Percentiles rank a stretch among this genome's conserved stretches.
These are phyloP conservation scores for Jatropha curcas DNA, from an alignment of 345 rosid species.

Conservation along the genomic window DNA sequence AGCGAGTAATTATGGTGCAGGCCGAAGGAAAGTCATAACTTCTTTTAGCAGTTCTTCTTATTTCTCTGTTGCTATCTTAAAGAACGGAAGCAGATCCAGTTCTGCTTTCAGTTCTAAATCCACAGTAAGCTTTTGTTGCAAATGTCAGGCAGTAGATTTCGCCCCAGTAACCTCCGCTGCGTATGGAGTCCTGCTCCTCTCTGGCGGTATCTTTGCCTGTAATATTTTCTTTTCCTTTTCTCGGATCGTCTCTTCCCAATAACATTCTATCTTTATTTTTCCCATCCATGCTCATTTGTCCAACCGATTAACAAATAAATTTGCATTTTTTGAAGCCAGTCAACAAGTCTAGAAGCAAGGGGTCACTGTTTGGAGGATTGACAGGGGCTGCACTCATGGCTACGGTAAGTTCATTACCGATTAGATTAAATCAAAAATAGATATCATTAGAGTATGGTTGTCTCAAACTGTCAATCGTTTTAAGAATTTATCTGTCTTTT, in stretches of 20 bases:
- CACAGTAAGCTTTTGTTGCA: constrained; percentile 36
- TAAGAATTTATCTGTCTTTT: too few relatives aligned
- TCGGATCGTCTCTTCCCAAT: too few relatives aligned
- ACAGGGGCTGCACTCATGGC: constrained; percentile 75
- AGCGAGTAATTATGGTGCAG: background rate
- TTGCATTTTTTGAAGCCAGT: constrained; percentile 34
- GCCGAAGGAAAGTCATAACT: background rate
- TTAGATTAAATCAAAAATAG: background rate
- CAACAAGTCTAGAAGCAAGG: constrained; percentile 68
- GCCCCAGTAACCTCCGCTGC: constrained; percentile 65
- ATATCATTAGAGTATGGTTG: too few relatives aligned
- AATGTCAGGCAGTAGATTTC: constrained; percentile 58
- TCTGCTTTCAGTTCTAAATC: background rate
- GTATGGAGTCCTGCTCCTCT: constrained; percentile 65
- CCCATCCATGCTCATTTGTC: too few relatives aligned
- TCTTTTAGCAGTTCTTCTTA: background rate
- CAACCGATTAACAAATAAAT: background rate
- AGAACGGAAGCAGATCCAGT: constrained; percentile 19
- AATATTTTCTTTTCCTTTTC: background rate
- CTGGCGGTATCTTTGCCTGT: constrained; percentile 87
- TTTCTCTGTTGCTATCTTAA: background rate
- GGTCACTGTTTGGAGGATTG: constrained; percentile 77
- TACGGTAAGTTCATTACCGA: constrained; percentile 40
- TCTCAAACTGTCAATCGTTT: too few relatives aligned
- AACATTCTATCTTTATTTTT: background rate